Evolutionary conservation across 1,139 yeast genomes (phyloP).

Genomic region (Pichia sp.): DNA sequence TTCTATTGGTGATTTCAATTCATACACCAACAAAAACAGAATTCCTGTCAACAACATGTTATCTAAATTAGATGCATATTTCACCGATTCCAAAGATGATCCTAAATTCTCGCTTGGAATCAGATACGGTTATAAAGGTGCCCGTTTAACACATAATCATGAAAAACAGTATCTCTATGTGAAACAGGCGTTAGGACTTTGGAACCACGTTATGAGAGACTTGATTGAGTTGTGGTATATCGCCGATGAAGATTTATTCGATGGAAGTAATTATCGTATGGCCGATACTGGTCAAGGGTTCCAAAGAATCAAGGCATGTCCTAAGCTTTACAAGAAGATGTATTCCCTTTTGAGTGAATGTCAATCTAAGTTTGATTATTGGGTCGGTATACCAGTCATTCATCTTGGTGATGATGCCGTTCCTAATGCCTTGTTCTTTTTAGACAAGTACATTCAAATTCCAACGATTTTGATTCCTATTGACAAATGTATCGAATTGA

Average conservation of each 20-base stretch:
- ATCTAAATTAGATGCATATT: constrained; percentile 47
- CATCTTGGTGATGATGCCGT: constrained; percentile 79
- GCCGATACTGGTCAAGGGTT: constrained; percentile 79
- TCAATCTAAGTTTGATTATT: constrained; percentile 55
- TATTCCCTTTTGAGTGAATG: constrained; percentile 60
- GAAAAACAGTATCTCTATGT: constrained; percentile 68
- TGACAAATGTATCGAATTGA: constrained; percentile 50
- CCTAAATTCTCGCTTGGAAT: constrained; percentile 54
- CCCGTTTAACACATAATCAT: constrained; percentile 68
- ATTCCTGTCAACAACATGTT: constrained; percentile 62
- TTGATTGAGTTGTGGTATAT: constrained; percentile 71
- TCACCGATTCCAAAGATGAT: constrained; percentile 38
- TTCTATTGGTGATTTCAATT: constrained; percentile 72
- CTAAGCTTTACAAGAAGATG: constrained; percentile 65
- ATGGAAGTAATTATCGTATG: constrained; percentile 48
- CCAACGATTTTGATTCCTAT: constrained; percentile 72
- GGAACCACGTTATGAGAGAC: constrained; percentile 74
- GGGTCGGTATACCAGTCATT: constrained; percentile 78
- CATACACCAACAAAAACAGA: constrained; percentile 66
- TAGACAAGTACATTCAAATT: constrained; percentile 74
- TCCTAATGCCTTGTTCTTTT: constrained; percentile 71
- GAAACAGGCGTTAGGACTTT: constrained; percentile 62
- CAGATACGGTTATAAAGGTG: constrained; percentile 59
- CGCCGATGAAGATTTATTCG: constrained; percentile 65
- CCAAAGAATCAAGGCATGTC: constrained; percentile 69